Conservation (phyloP, 129 eudicot genomes). For the Heracleum sosnowskyi region DNA sequence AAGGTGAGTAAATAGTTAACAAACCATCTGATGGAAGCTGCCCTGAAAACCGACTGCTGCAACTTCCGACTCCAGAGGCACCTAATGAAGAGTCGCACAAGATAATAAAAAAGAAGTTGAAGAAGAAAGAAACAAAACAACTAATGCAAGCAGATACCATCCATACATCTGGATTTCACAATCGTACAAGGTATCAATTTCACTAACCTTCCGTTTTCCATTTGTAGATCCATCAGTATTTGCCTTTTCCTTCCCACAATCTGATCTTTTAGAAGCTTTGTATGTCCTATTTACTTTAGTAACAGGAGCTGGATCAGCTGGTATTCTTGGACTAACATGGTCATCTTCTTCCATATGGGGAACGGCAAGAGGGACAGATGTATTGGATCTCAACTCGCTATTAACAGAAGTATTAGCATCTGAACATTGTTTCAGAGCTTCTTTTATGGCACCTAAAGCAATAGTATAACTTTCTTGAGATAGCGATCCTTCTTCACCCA, state of each 20-base stretch:
- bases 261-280: conserved; percentile 42
- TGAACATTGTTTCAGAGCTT: conserved; percentile 56
- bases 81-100: conserved; percentile 34
- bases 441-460: conserved; percentile 61
- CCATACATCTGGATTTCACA: not conserved
- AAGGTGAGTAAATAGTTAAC: conserved; percentile 6
- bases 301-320: conserved; percentile 24
- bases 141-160: not conserved
- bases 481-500: conserved; percentile 93
- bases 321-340: conserved; percentile 24
- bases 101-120: not conserved
- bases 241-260: conserved; percentile 40
- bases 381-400: conserved; percentile 25
- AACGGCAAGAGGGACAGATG: conserved; percentile 16
- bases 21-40: conserved; percentile 58
- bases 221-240: conserved; percentile 23
- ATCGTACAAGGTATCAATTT: not conserved
- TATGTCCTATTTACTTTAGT: conserved; percentile 20
- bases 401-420: conserved; percentile 30
- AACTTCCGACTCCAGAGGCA: conserved; percentile 35
- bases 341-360: conserved; percentile 28
- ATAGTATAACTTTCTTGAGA: conserved; percentile 68
- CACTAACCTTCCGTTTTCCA: conserved; percentile 60
- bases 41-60: conserved; percentile 47
- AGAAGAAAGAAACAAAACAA: not conserved